Base-by-base conservation (phyloP, 2,329 filamentous ascomycete species). In the Pseudocercospora fijiensis region DNA sequence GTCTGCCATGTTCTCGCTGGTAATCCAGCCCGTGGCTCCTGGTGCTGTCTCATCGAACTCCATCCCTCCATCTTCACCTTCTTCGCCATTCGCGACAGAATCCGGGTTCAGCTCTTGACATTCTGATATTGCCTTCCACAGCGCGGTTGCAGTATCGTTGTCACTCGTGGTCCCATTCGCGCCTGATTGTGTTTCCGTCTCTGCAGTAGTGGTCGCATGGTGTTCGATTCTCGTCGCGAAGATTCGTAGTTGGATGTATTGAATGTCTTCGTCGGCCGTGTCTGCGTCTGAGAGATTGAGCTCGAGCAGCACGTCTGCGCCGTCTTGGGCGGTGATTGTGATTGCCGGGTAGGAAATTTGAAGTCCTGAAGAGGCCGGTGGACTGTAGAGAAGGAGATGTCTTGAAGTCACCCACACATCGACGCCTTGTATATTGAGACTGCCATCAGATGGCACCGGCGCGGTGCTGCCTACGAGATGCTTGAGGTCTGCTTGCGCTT, bases 1-100 rank as follows among this genome's bases (percentile, higher is more conserved):
- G 70, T 96, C 86, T 67, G 89, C 83, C 75, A 96, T 88, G 72
- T 97, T 98, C 62, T 96, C 94, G 8, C 91, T 90, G 16, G 94
- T 98, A 73, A 98, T 92, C 90, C 90, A 94, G 0, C 90, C 90
- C 0, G 85, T 86, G 57, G 89, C 91, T 1, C 90, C 90, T 0
- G 90, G 89, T 76, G 90, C 85, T 0, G 87, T 86, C n/a, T 82
- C 76, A 37, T 75, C 74, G 51, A 77, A 76, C 4, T 66, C 70
- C 11, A 77, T 79, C 6, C 58, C 61, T 20, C 74, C 81, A 1
- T 84, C 86, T 1, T 85, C 86, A 0, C 75, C 77, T 11, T 83
- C 85, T 10, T 72, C 73, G 2, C 82, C 85, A 9, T 81, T 79
- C 18, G 37, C 30, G n/a, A 81, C 79, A 0, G 87, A 86, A 70